Conservation (phyloP, 2,329 filamentous ascomycete species). For the Pestalotiopsis sp. region DNA sequence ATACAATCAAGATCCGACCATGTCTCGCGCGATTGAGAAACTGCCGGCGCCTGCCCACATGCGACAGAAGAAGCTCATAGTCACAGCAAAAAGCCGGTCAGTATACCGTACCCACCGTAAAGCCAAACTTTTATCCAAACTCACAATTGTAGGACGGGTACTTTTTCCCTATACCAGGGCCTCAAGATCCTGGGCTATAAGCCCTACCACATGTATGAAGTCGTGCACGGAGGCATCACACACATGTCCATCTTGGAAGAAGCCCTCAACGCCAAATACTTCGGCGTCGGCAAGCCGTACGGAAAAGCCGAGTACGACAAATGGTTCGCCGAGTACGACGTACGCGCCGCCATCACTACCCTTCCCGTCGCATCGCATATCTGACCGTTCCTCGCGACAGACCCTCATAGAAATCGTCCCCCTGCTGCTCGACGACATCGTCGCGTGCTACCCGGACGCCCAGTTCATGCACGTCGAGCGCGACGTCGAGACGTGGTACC, state of each 20-base stretch:
- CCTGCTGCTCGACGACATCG: constrained; percentile 29
- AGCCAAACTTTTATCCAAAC: neutral
- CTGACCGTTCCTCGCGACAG: neutral
- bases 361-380: too few relatives aligned
- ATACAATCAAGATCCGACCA: too few relatives aligned
- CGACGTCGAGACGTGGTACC: constrained; percentile 28
- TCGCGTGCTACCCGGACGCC: constrained; percentile 30
- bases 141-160: constrained; percentile 20
- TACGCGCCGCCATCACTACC: neutral
- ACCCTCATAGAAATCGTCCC: constrained; percentile 23
- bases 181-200: constrained; percentile 24
- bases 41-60: neutral
- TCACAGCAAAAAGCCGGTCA: constrained; percentile 2
- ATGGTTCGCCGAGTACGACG: constrained; percentile 26
- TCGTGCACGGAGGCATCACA: constrained; percentile 10
- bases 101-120: neutral
- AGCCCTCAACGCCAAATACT: constrained; percentile 22
- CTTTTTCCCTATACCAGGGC: constrained; percentile 24
- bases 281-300: constrained; percentile 21
- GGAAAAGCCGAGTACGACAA: constrained; percentile 26
- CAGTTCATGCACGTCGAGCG: constrained; percentile 36
- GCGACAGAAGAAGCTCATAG: constrained; percentile 2
- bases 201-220: constrained; percentile 25
- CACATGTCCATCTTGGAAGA: constrained; percentile 22
- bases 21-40: neutral